Evolutionary conservation across 345 rosid genomes (phyloP), one percentile per base, ranked within the genome.

Genomic region (Euphorbia tirucalli): DNA sequence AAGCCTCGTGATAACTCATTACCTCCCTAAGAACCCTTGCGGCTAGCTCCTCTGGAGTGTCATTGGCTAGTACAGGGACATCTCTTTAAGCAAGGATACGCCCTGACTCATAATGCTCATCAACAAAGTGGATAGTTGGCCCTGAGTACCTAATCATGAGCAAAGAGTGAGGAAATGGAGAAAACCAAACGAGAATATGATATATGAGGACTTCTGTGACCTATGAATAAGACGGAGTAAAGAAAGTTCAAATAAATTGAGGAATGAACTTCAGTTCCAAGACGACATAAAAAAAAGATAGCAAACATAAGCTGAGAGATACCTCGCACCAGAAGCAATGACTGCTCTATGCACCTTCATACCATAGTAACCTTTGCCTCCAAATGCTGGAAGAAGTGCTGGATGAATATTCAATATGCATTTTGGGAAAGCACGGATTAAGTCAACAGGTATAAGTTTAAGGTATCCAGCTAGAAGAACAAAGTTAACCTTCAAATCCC

Each of bases 331-430:
- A 0, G 96, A 94, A 68, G 90, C 89, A 75, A 94, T 79, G 76
- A 92, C 98, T 37, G 95, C 92, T 78, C 80, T 82, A 75, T 89
- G 96, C 70, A 94, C 97, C 81, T 87, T 90, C 85, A 87, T 88
- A n/a, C 98, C 97, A 77, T 87, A 90, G 69, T 85, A 90, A 9
- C 98, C 97, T 84, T 88, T 87, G 75, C 97, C 96, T 80, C 96
- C 98, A 73, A 92, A 92, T 66, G 96, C 87, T 13, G 91, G 96
- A 86, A 94, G 97, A 54, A 94, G 91, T 0, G 90, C 82, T 32
- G 95, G 88, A 82, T 90, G 97, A 55, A 89, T 92, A 74, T 92
- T 94, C 22, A 92, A 69, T 59, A 90, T 83, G 71, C 88, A 82
- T 83, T 66, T 88, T 2, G 89, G 89, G 79, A 81, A 92, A 2